Base-by-base conservation (phyloP, 176 grass and related monocot genomes). In the Eragrostis curvula region DNA sequence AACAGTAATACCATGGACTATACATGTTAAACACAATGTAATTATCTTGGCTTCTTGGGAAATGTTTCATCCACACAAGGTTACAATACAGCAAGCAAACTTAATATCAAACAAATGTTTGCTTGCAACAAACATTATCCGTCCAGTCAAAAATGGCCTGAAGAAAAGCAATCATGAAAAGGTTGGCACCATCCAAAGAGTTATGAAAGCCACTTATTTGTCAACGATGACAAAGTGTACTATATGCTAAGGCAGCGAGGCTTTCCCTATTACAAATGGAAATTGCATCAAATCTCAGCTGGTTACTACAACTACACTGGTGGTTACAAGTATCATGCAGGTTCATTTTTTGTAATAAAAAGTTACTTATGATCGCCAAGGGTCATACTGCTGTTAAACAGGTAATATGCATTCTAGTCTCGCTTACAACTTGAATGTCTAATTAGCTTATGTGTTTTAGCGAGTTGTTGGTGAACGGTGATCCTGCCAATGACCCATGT, bases 61-160 rank as follows among this genome's bases (percentile, higher is more conserved):
- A 66, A 36, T 32, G 27, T 20, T 20, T 36, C 27, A 21, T 36
- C 71, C 29, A 50, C 70, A 28, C 46, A 50, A 72, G 70, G 27
- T 50, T 51, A 50, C 28, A 24, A 71, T 24, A 29, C 23, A 43
- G 59, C 23, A 61, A 17, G 23, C 14, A 61, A 15, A 61, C 39
- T 21, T 56, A 59, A 41, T 28, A 76, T 60, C 52, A 44, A 44
- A 76, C n/a, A 76, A 44, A 60, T 44, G 8, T 75, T 57, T 75
- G 52, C 7, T 14, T 73, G 46, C 46, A 51, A 11, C 14, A 72
- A 50, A 50, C 25, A 77, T 28, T 10, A 9, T 62, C 8, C 45
- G 15, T 30, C 2, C 23, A 47, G 24, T 47, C 2, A 46, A 77
- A 62, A 77, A 46, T 7, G 14, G 8, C 15, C 46, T 64, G 29